phyloP scores from a whole-genome alignment of 169 alveolate genomes.

The Eimeria maxima region DNA sequence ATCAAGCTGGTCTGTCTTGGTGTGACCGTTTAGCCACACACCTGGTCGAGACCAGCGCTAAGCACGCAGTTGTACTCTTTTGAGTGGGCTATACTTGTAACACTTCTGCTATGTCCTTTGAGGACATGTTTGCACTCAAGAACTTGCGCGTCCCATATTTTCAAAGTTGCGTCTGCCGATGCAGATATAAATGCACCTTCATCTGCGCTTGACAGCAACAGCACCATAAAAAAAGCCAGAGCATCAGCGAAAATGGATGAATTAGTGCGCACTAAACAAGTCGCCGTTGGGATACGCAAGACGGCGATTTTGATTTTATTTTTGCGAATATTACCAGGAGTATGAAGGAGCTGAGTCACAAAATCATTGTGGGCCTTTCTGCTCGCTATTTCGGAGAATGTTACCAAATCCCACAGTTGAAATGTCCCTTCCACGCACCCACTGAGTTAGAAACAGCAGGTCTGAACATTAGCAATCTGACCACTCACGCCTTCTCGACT shows the following conservation, averaged over 20 bases:
- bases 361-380: constrained; percentile 66
- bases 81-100: constrained; percentile 68
- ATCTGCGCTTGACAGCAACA: constrained; percentile 34
- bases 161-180: constrained; percentile 70
- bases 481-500: background rate
- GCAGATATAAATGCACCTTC: constrained; percentile 67
- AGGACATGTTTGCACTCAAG: constrained; percentile 37
- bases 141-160: constrained; percentile 60
- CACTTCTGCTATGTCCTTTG: constrained; percentile 67
- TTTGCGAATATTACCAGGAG: background rate
- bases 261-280: too few species aligned
- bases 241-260: background rate
- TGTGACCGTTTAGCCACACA: background rate
- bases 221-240: background rate
- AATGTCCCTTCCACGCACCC: constrained; percentile 58
- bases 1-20: too few species aligned
- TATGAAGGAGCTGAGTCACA: constrained; percentile 37
- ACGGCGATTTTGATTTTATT: too few species aligned
- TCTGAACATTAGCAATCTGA: background rate
- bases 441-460: background rate
- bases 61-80: constrained; percentile 60
- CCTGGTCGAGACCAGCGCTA: constrained; percentile 82
- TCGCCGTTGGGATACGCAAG: too few species aligned
- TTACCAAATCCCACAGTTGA: constrained; percentile 52
- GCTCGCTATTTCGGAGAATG: constrained; percentile 51